These are phyloP conservation scores for Plectosphaerella cucumerina DNA, from an alignment of 2,329 filamentous ascomycete species.

Conservation along the genomic window DNA sequence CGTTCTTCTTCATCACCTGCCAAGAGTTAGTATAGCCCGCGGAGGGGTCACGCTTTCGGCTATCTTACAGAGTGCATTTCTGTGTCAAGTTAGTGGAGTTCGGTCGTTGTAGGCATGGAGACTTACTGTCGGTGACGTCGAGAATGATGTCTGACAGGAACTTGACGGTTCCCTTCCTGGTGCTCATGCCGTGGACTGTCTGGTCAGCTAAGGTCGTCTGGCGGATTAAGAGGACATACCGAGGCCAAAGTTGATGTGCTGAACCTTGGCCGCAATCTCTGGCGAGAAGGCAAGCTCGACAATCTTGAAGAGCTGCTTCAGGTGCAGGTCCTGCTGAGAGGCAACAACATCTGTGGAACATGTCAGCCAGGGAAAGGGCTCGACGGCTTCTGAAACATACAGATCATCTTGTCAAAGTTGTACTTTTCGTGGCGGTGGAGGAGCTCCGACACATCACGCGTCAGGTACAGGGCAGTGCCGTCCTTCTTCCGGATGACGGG, in stretches of 20 bases:
- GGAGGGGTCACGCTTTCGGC: too few species aligned
- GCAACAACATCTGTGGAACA: constrained; percentile 59
- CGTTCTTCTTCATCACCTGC: constrained; percentile 52
- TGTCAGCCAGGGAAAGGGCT: neutral
- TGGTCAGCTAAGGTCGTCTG: neutral
- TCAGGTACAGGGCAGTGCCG: constrained; percentile 73
- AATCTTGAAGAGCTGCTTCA: constrained; percentile 74
- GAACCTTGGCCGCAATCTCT: constrained; percentile 63
- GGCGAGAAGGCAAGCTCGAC: constrained; percentile 66
- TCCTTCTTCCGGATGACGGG: constrained; percentile 69
- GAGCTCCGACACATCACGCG: constrained; percentile 73
- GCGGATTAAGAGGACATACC: neutral
- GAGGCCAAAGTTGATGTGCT: constrained; percentile 70
- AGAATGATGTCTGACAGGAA: constrained; percentile 69
- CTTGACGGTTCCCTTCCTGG: constrained; percentile 69
- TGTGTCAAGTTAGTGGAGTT: neutral
- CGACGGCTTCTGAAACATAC: neutral
- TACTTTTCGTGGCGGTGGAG: constrained; percentile 56
- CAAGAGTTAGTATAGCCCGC: too few species aligned
- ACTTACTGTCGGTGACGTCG: constrained; percentile 67
- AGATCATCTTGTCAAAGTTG: constrained; percentile 63
- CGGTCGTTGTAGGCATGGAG: neutral
- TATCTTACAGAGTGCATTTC: neutral
- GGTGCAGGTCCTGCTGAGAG: constrained; percentile 66
- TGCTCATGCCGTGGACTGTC: constrained; percentile 67